These are phyloP conservation scores for Starmerella vitae DNA, from an alignment of 805 yeast genomes.

Conservation along the genomic window DNA sequence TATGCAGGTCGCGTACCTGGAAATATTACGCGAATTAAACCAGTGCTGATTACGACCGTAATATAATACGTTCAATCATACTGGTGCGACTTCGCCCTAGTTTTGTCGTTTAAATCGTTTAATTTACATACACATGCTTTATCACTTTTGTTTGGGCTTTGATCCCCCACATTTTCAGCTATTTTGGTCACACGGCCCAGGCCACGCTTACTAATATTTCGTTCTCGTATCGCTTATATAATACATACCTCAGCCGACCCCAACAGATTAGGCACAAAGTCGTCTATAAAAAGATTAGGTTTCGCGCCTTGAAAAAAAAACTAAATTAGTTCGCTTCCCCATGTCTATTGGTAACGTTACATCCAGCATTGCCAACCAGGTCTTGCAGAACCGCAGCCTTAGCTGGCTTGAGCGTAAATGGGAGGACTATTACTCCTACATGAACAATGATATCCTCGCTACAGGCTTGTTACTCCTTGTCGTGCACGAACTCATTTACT, in stretches of 20 bases:
- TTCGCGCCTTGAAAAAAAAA: neutral
- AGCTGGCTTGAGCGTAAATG: constrained; percentile 51
- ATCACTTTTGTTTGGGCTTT: too few species aligned
- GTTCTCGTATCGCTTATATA: constrained; percentile 17
- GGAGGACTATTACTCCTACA: constrained; percentile 79
- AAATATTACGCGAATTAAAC: too few species aligned
- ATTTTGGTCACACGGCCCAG: too few species aligned
- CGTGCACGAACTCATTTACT: constrained; percentile 79
- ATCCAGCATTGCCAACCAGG: neutral
- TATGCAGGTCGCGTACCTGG: too few species aligned
- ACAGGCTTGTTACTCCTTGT: constrained; percentile 76
- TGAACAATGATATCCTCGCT: constrained; percentile 79
- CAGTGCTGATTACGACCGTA: too few species aligned
- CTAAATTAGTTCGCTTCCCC: neutral
- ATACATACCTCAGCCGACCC: neutral
- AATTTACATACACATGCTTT: too few species aligned
- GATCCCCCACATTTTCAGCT: too few species aligned
- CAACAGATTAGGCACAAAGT: neutral
- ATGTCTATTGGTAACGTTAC: neutral
- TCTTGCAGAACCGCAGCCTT: constrained; percentile 7
- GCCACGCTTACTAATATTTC: too few species aligned
- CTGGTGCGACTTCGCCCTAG: too few species aligned
- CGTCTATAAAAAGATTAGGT: constrained; percentile 5
- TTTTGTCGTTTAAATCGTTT: too few species aligned
- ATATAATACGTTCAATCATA: too few species aligned